Percentiles rank a stretch among this genome's conserved stretches.
Evolutionary conservation across 208 protist species (phyloP).

Genomic region (Trypanosomatidae sp.): DNA sequence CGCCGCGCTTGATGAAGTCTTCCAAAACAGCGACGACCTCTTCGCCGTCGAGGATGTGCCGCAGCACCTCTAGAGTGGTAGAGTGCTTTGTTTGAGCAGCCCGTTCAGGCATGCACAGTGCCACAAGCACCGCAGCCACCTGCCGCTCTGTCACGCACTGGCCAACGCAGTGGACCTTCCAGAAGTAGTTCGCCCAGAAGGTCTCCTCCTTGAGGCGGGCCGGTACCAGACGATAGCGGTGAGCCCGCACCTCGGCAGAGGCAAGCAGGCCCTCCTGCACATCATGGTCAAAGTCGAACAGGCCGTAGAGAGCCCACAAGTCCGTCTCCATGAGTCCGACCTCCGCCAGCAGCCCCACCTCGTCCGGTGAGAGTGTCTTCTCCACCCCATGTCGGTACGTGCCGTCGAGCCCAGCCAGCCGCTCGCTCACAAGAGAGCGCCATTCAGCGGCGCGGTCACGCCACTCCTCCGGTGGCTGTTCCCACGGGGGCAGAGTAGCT

Average conservation of each 20-base stretch:
- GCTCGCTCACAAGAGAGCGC: conserved; percentile 44
- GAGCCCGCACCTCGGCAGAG: conserved; percentile 33
- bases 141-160: conserved; percentile 61
- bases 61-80: conserved; percentile 24
- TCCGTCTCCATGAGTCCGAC: conserved; percentile 46
- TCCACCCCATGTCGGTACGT: conserved; percentile 67
- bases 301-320: conserved; percentile 32
- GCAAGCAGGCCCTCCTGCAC: conserved; percentile 67
- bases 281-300: conserved; percentile 62
- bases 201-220: conserved; percentile 58
- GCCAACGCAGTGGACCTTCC: conserved; percentile 71
- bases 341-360: conserved; percentile 56
- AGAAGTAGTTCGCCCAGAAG: conserved; percentile 89
- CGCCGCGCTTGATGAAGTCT: conserved; percentile 40
- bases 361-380: conserved; percentile 42
- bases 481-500: conserved; percentile 47
- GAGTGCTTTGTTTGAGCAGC: not conserved
- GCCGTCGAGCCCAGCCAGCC: conserved; percentile 50
- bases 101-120: conserved; percentile 55
- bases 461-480: conserved; percentile 59
- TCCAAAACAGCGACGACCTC: conserved; percentile 52
- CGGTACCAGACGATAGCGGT: conserved; percentile 77
- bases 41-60: conserved; percentile 34
- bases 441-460: conserved; percentile 47
- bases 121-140: conserved; percentile 51